phyloP scores from a whole-genome alignment of 2,329 filamentous ascomycete species.

The Microdochium trichocladiopsis region DNA sequence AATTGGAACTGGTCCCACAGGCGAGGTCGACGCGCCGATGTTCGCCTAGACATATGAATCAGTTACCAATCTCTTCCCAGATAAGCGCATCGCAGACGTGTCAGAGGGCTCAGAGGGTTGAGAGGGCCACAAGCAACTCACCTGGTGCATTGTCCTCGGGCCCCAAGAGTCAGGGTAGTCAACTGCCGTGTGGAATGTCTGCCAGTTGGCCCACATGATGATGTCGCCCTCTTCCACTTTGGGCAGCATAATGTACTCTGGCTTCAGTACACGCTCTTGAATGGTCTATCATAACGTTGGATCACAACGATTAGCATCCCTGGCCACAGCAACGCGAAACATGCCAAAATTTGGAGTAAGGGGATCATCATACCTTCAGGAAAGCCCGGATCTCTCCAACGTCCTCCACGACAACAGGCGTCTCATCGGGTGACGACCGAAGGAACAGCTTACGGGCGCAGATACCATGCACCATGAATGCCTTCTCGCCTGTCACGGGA shows the following conservation, averaged over 20 bases:
- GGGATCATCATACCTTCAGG: slow-evolving; percentile 17
- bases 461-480: slow-evolving; percentile 35
- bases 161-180: slow-evolving; percentile 33
- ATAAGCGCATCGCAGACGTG: neutral
- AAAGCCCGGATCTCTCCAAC: slow-evolving; percentile 26
- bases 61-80: neutral
- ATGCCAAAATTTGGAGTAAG: too few relatives aligned
- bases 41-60: slow-evolving; percentile 15
- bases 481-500: slow-evolving; percentile 30
- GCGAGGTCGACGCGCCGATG: slow-evolving; percentile 22
- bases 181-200: slow-evolving; percentile 32
- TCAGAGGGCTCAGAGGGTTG: neutral
- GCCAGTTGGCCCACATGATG: slow-evolving; percentile 35
- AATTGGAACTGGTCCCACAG: slow-evolving; percentile 10
- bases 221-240: slow-evolving; percentile 33
- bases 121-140: neutral
- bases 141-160: slow-evolving; percentile 36
- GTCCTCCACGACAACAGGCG: slow-evolving; percentile 27
- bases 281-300: too few relatives aligned
- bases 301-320: too few relatives aligned
- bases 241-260: slow-evolving; percentile 32
- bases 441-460: slow-evolving; percentile 29
- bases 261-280: too few relatives aligned
- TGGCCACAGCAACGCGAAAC: too few relatives aligned
- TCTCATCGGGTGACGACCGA: slow-evolving; percentile 21